Conservation (phyloP, 2,329 filamentous ascomycete genomes). For the Lasiodiplodia gonubiensis region DNA sequence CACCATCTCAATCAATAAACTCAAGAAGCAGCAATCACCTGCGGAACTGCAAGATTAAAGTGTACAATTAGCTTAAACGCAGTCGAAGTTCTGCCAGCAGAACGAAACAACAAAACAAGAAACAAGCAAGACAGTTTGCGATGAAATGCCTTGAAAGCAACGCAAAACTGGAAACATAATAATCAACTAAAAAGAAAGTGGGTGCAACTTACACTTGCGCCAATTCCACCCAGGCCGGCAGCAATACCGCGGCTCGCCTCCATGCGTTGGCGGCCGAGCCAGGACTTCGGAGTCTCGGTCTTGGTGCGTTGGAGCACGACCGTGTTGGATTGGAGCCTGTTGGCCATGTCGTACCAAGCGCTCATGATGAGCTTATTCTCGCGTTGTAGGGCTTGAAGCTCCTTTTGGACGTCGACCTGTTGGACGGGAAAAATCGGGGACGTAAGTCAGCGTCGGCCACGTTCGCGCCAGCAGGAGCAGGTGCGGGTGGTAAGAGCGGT, state of each 20-base stretch:
- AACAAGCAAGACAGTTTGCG: background rate
- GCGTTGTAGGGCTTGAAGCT: conserved; percentile 72
- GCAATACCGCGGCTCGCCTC: conserved; percentile 26
- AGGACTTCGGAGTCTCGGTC: conserved; percentile 77
- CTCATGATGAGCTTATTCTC: conserved; percentile 80
- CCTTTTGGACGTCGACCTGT: conserved; percentile 43
- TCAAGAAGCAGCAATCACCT: conserved; percentile 10
- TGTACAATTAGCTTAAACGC: conserved; percentile 1
- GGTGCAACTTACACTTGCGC: conserved; percentile 24
- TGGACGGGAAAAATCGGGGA: conserved; percentile 14
- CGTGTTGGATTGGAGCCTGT: conserved; percentile 80
- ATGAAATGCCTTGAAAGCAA: background rate
- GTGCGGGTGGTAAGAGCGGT: conserved; percentile 11
- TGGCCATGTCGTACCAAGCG: conserved; percentile 86
- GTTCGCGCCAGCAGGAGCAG: conserved; percentile 19
- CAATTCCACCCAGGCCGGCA: conserved; percentile 24
- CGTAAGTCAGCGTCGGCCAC: conserved; percentile 26
- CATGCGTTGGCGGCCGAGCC: conserved; percentile 79
- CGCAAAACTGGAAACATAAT: background rate
- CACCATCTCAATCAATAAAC: conserved; percentile 18
- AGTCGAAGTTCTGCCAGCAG: background rate
- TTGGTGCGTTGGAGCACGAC: conserved; percentile 74
- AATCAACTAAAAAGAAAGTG: background rate
- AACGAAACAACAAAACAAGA: background rate
- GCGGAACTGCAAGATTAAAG: conserved; percentile 4